A percentile compares a stretch with the other conserved stretches of the same genome.
Evolutionary conservation across 2,329 filamentous ascomycete genomes (phyloP).

Genomic region (Epicoccum nigrum): DNA sequence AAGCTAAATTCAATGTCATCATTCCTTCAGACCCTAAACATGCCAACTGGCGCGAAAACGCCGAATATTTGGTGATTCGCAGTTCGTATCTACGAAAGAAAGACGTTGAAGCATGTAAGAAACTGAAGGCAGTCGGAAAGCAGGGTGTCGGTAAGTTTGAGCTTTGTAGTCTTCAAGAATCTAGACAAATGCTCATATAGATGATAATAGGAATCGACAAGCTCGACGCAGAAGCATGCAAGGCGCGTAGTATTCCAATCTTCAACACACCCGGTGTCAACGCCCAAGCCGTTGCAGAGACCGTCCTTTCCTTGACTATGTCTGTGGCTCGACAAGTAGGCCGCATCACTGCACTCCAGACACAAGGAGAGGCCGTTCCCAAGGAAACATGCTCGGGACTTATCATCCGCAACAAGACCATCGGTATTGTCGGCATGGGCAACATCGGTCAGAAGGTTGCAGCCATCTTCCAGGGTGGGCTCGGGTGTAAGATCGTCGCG

Average conservation of each 20-base stretch:
- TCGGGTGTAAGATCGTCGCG: not conserved
- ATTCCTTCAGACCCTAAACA: conserved; percentile 44
- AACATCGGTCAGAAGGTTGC: conserved; percentile 32
- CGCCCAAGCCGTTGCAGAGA: conserved; percentile 51
- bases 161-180: too few species aligned
- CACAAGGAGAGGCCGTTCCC: conserved; percentile 42
- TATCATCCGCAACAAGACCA: conserved; percentile 50
- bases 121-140: conserved; percentile 54
- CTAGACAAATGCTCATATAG: too few species aligned
- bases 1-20: conserved; percentile 50
- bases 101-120: conserved; percentile 47
- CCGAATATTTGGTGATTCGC: conserved; percentile 50
- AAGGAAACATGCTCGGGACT: conserved; percentile 54
- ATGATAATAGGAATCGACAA: conserved; percentile 51
- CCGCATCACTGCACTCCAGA: conserved; percentile 34
- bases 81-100: conserved; percentile 47
- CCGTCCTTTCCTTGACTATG: conserved; percentile 47
- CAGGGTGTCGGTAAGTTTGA: conserved; percentile 52
- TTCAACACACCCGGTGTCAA: conserved; percentile 58
- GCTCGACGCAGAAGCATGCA: conserved; percentile 49
- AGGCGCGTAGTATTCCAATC: conserved; percentile 50
- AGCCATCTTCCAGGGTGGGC: conserved; percentile 20
- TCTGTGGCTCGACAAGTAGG: conserved; percentile 34
- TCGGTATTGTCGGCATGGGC: conserved; percentile 58
- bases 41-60: conserved; percentile 51